phyloP scores from a whole-genome alignment of 148 eudicot genomes.

The Rhododendron henanense region DNA sequence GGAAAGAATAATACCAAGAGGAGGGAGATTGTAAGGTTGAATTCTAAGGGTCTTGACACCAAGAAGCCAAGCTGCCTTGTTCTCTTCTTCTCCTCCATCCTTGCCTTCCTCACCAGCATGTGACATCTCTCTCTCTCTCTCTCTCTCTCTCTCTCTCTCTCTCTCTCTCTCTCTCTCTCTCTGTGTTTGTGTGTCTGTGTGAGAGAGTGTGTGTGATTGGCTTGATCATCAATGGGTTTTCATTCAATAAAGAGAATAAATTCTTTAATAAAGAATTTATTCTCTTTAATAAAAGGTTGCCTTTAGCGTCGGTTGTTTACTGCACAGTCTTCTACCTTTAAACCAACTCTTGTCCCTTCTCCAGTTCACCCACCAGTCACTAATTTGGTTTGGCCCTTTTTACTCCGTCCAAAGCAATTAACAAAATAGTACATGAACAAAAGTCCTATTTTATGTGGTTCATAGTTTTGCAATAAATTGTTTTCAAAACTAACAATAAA shows the following conservation, averaged over 20 bases:
- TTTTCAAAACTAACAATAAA: no score
- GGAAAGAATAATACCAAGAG: conserved; percentile 53
- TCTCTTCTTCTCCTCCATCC: conserved; percentile 41
- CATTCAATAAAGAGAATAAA: neutral
- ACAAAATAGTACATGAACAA: neutral
- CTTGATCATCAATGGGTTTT: neutral
- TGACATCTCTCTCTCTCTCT: conserved; percentile 31
- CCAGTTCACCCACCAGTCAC: neutral
- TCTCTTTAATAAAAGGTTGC: neutral
- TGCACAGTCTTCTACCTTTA: no score
- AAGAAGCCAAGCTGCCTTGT: conserved; percentile 98
- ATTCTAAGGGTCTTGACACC: conserved; percentile 79
- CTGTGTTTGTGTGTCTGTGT: neutral
- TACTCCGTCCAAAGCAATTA: neutral
- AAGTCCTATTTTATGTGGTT: no score
- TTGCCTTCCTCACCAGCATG: conserved; percentile 28
- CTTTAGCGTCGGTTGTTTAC: neutral
- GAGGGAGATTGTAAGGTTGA: conserved; percentile 78
- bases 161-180: conserved; percentile 9
- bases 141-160: conserved; percentile 4
- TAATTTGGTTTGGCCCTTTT: neutral
- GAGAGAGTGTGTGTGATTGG: neutral
- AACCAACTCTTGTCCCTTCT: neutral
- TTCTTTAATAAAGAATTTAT: no score
- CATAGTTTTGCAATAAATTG: no score